Evolutionary conservation across 768 basidiomycete species (phyloP).

Genomic region (Psilocybe cubensis): DNA sequence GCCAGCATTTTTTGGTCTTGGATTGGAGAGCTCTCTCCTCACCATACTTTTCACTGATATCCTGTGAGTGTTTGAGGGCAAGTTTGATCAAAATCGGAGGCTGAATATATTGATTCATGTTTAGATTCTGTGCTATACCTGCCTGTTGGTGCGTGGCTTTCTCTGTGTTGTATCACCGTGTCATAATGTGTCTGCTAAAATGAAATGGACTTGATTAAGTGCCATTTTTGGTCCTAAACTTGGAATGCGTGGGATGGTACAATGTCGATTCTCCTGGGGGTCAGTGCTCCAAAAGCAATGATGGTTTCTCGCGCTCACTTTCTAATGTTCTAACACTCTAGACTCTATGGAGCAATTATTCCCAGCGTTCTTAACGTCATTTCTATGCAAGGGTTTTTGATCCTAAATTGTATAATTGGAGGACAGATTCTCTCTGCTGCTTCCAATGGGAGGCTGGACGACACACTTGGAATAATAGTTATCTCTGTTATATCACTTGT

Average conservation of each 20-base stretch:
- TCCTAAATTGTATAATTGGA: slow-evolving; percentile 69
- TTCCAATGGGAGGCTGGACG: slow-evolving; percentile 36
- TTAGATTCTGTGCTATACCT: slow-evolving; percentile 51
- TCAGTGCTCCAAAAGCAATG: slow-evolving; percentile 13
- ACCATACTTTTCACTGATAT: slow-evolving; percentile 45
- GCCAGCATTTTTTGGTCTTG: slow-evolving; percentile 57
- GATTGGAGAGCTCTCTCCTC: slow-evolving; percentile 53
- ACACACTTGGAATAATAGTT: slow-evolving; percentile 43
- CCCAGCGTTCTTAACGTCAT: slow-evolving; percentile 61
- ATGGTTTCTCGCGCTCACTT: background rate
- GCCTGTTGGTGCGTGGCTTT: slow-evolving; percentile 55
- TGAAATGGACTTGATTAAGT: no score
- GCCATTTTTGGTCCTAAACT: slow-evolving; percentile 76
- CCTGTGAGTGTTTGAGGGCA: slow-evolving; percentile 45
- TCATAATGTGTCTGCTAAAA: no score
- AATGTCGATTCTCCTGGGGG: slow-evolving; percentile 45
- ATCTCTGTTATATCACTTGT: slow-evolving; percentile 40
- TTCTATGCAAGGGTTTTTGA: slow-evolving; percentile 65
- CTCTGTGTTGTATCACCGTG: background rate
- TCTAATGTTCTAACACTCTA: slow-evolving; percentile 20
- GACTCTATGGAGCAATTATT: slow-evolving; percentile 58
- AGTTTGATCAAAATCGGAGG: no score
- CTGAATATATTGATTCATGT: no score
- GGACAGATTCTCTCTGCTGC: slow-evolving; percentile 68
- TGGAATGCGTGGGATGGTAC: slow-evolving; percentile 80